Evolutionary conservation across 495 filamentous ascomycete species (phyloP), one percentile per base, ranked within the genome.

Genomic region (Geopyxis carbonaria): DNA sequence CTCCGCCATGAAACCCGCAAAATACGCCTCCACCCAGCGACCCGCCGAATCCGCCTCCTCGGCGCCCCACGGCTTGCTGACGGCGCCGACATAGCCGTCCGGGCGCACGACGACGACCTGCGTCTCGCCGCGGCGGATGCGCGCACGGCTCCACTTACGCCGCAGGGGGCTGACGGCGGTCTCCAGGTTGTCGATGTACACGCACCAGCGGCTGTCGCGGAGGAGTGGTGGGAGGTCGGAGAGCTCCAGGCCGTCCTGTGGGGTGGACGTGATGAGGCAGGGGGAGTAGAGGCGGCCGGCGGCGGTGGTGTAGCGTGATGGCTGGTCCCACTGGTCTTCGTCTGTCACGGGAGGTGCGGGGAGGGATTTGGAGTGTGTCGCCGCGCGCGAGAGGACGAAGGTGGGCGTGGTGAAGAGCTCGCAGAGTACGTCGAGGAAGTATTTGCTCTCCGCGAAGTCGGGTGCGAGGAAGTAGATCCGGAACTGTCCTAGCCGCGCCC

Each of bases 11-110:
- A 73, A 68, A 21, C 63, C 58, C 18, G 59, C 60, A 51, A 75
- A 79, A 44, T 77, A 79, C 14, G 57, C 52, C 45, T 76, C 70
- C 34, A 78, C 42, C 72, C 71, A 75, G 40, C 51, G 45, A 16
- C 58, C 64, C 1, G 68, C 67, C 28, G 61, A 53, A 25, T 57
- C 50, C 13, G 62, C 70, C 1, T 58, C 53, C 5, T 62, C 62
- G 4, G 57, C 55, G n/a, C 55, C 51, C 18, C 53, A 58, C 70
- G 69, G 79, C 14, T 58, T 57, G 9, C 64, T 62, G 22, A 74
- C 62, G 13, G 62, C 66, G 6, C 75, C 76, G 16, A 78, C 65
- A 56, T 80, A 79, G 18, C 75, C 75, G 56, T 80, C 76, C 1
- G 75, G 76, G 22, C 76, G 63, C 4, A 80, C 64, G 47, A 72